Evolutionary conservation across 2,329 filamentous ascomycete genomes (phyloP), one percentile per base, ranked within the genome.

Genomic region (Diaporthe ilicicola): DNA sequence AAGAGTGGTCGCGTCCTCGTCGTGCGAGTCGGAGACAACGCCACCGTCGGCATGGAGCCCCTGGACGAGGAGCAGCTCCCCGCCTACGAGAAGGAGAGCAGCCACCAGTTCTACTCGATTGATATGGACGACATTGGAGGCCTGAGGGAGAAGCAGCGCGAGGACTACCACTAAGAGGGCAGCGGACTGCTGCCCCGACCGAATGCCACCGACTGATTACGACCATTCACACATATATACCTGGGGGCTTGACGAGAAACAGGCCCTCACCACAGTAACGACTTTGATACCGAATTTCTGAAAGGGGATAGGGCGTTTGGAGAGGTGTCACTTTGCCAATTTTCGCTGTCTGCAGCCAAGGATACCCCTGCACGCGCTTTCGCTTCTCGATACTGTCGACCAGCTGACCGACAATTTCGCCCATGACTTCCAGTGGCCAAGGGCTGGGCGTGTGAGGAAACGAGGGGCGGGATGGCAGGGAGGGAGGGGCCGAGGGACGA

Each of bases 121-220:
- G 95, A 99, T 80, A 93, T 99, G 81, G 93, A 98, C 77, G 90
- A 94, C 74, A 97, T 98, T 79, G 96, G 96, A 65, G 96, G 96
- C 17, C 85, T 98, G 76, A 97, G 95, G 83, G 96, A 98, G 87
- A 97, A 97, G 87, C 89, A 92, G 76, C 82, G 81, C 75, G 76
- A 76, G 68, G 78, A 81, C 67, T 82, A 80, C 75, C 74, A 77
- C 62, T 79, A 77, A 53, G 7, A 19, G 15, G 24, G 56, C 27
- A 34, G 39, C 10, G 34, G 12, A 61, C 19, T 24, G 34, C 39
- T 24, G 51, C 42, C 54, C 39, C 53, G 51, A 72, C 55, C 54
- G 66, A 68, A 55, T 44, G 24, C 66, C 51, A 62, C 71, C 56
- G 50, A 70, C 64, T 54, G 48, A 64, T 69, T 48, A 70, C 64